Evolutionary conservation across 2,329 filamentous ascomycete genomes (phyloP), one percentile per base, ranked within the genome.

Genomic region (Pyricularia sp.): DNA sequence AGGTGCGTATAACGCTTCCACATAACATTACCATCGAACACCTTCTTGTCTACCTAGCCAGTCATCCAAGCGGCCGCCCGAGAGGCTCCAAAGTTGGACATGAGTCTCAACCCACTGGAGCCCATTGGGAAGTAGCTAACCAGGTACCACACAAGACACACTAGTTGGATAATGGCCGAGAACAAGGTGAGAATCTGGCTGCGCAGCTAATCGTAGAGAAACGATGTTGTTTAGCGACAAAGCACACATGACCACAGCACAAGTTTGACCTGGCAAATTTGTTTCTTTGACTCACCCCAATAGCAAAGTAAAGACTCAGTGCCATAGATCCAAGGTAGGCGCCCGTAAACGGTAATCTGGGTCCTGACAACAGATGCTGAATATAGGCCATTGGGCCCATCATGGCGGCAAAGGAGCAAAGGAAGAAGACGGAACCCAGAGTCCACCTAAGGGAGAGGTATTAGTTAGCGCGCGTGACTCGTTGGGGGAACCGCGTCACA

Each of bases 41-140:
- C 10, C 26, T 60, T 60, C 26, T 13, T 31, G 44, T n/a, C 53
- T 75, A 96, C 33, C 53, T 75, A 96, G 66, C 89, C 88, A 62
- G 84, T 88, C 85, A 97, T 88, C 94, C 93, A 97, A 64, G 92
- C 85, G 5, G 91, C 84, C 49, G 96, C 90, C 72, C 93, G 85
- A 73, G 88, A 88, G 24, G 89, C 90, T 26, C 93, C 94, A 73
- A 96, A 94, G 3, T 86, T 87, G 59, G 92, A 91, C 66, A 92
- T 92, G 69, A 96, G 85, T 66, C 93, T 88, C 69, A 99, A 78
- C 57, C 94, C 91, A 65, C 88, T 90, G 65, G 90, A 90, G 55
- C 94, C 94, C 93, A 97, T 96, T 30, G 94, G 94, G 72, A 97
- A 97, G 76, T 99, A 99, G 77, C 91, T 96, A 75, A 97, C 87